A percentile compares a stretch with the other conserved stretches of the same genome.
phyloP scores from a whole-genome alignment of 805 yeast genomes.

The Nakazawaea laoshanensis region DNA sequence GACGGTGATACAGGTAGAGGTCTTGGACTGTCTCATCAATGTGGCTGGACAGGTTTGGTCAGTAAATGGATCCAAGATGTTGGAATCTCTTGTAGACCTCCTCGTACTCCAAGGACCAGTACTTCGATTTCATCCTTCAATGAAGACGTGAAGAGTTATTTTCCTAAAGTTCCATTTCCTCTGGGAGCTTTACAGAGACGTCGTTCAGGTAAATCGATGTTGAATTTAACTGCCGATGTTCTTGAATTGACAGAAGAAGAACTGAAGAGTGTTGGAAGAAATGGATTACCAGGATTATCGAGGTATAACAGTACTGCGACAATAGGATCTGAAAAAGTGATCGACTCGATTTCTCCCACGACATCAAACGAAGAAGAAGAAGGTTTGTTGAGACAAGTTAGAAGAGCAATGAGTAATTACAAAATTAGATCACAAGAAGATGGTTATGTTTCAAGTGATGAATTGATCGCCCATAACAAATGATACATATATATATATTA shows the following conservation, averaged over 20 bases:
- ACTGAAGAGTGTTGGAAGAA: constrained; percentile 17
- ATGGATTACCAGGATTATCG: constrained; percentile 23
- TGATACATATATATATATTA: constrained; percentile 17
- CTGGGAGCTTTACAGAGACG: constrained; percentile 48
- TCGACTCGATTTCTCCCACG: constrained; percentile 6
- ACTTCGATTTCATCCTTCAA: constrained; percentile 17
- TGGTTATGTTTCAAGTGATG: constrained; percentile 42
- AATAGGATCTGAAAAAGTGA: constrained; percentile 7
- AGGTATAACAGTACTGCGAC: constrained; percentile 13
- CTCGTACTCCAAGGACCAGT: constrained; percentile 32
- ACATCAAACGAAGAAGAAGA: constrained; percentile 16
- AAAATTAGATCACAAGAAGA: constrained; percentile 24
- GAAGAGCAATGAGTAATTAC: constrained; percentile 30
- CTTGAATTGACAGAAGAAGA: constrained; percentile 65
- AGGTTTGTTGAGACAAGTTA: constrained; percentile 31
- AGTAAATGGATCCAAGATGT: constrained; percentile 89
- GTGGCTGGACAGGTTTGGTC: constrained; percentile 94
- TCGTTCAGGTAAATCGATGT: constrained; percentile 65
- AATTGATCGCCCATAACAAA: constrained; percentile 39
- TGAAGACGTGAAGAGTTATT: constrained; percentile 30
- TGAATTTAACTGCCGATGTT: constrained; percentile 58
- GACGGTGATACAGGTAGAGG: constrained; percentile 95
- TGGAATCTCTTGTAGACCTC: constrained; percentile 58
- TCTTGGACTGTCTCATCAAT: constrained; percentile 87
- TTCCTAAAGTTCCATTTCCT: constrained; percentile 39